Conservation (phyloP, 768 basidiomycete genomes). For the Sporobolomyces pararoseus region DNA sequence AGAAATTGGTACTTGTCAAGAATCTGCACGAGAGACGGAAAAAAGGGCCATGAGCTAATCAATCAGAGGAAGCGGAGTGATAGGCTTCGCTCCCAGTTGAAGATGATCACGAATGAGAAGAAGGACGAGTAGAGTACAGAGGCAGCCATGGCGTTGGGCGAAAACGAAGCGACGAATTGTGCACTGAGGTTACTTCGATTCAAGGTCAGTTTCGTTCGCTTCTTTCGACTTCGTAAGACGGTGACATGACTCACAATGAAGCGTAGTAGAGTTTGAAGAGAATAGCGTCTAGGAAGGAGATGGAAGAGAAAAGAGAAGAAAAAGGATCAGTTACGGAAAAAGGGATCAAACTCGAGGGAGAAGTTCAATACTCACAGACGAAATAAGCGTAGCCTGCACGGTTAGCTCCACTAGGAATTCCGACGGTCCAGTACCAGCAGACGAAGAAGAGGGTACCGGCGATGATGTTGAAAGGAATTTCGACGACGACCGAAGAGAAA, state of each 20-base stretch:
- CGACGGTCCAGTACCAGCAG: conserved; percentile 64
- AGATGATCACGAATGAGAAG: conserved; percentile 55
- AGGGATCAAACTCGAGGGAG: no score
- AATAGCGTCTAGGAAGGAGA: no score
- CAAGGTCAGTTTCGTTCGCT: no score
- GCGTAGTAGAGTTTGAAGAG: conserved; percentile 56
- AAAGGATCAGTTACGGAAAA: no score
- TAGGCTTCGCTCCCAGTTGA: conserved; percentile 68
- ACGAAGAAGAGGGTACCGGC: conserved; percentile 53
- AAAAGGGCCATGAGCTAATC: no score
- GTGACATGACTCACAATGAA: no score
- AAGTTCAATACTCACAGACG: no score
- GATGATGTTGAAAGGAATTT: conserved; percentile 42
- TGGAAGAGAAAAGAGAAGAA: no score
- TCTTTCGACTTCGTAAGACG: no score
- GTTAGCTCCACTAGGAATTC: conserved; percentile 43
- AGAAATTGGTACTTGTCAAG: no score
- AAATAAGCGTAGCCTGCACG: conserved; percentile 63
- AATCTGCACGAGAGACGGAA: no score
- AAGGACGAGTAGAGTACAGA: conserved; percentile 50
- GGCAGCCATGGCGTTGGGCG: conserved; percentile 61
- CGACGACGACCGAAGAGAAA: conserved; percentile 35
- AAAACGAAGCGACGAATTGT: conserved; percentile 62
- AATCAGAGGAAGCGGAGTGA: conserved; percentile 57
- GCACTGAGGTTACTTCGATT: no score